These are phyloP conservation scores for Chytriomyces sp. DNA, from an alignment of 192 early-diverging fungal genomes.

Conservation along the genomic window DNA sequence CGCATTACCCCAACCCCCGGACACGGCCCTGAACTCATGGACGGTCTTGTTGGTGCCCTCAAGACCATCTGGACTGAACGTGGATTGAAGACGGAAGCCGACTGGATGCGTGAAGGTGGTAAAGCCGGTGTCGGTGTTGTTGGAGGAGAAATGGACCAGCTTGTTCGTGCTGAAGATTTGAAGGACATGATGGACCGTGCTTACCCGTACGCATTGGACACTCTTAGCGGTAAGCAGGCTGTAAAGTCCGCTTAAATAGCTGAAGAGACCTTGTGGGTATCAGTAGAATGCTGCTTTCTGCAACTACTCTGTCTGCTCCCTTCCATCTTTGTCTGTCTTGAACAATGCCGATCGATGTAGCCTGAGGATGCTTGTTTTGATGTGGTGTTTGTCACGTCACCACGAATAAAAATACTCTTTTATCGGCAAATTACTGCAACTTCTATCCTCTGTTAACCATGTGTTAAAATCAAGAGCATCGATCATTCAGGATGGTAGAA, in stretches of 20 bases:
- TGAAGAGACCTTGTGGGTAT: too few relatives aligned
- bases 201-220: slow-evolving; percentile 31
- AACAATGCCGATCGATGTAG: neutral
- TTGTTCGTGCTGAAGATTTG: slow-evolving; percentile 41
- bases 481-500: too few relatives aligned
- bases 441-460: too few relatives aligned
- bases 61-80: slow-evolving; percentile 87
- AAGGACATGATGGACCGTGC: slow-evolving; percentile 35
- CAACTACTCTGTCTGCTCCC: neutral
- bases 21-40: slow-evolving; percentile 81
- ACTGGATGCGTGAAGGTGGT: slow-evolving; percentile 87
- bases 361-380: too few relatives aligned
- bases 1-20: slow-evolving; percentile 98
- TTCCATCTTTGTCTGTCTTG: neutral
- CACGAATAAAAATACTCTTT: too few relatives aligned
- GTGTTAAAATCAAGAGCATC: too few relatives aligned
- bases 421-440: too few relatives aligned
- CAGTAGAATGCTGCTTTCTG: neutral
- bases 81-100: slow-evolving; percentile 78
- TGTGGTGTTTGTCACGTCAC: too few relatives aligned
- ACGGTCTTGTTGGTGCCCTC: slow-evolving; percentile 81
- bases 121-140: slow-evolving; percentile 81
- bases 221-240: slow-evolving; percentile 12
- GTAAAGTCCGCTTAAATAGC: too few relatives aligned
- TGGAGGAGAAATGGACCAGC: slow-evolving; percentile 45